Evolutionary conservation across 1,139 yeast species (phyloP), one percentile per base, ranked within the genome.

Genomic region (Saccharomyces uvarum): DNA sequence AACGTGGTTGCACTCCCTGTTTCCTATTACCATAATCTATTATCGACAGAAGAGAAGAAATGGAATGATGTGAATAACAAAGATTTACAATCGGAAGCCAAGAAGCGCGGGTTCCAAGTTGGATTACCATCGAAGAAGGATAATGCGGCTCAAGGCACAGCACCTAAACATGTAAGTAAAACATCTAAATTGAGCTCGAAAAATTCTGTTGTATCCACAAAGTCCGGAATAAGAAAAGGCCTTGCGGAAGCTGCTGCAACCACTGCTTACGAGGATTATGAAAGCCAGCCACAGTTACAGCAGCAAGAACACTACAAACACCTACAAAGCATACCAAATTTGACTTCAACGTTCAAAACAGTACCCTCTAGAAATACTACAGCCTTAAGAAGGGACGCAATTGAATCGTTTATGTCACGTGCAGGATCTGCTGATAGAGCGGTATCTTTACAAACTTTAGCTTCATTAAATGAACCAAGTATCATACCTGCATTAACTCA

Each of bases 401-500:
- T 13, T 32, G 47, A 19, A 44, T 48, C 52, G 14, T 28, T 29
- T 13, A 44, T 50, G 46, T 29, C 46, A 47, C 52, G 49, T 29
- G 32, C 52, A 21, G 26, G 49, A 11, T 50, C 52, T 2, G 44
- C 33, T 21, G 49, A 44, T 29, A 44, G 49, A 13, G 26, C 47
- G n/a, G 49, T 38, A 42, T 44, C 49, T n/a, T 24, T 50, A 6
- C 46, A 50, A 29, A 29, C 52, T 0, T 78, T 83, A 66, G 84
- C 84, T 3, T 84, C 93, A 0, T 72, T 86, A 47, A 82, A 86
- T 3, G 93, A 85, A 60, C 81, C 80, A 53, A 81, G 83, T 49
- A 87, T 88, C 80, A 86, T 88, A 61, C 91, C 95, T 1, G 93
- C 95, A 2, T 81, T 93, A 54, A 87, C 97, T 0, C 97, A 90